These are phyloP conservation scores for Protomyces arabidopsidicola DNA, from an alignment of 1,139 yeast genomes.

Conservation along the genomic window DNA sequence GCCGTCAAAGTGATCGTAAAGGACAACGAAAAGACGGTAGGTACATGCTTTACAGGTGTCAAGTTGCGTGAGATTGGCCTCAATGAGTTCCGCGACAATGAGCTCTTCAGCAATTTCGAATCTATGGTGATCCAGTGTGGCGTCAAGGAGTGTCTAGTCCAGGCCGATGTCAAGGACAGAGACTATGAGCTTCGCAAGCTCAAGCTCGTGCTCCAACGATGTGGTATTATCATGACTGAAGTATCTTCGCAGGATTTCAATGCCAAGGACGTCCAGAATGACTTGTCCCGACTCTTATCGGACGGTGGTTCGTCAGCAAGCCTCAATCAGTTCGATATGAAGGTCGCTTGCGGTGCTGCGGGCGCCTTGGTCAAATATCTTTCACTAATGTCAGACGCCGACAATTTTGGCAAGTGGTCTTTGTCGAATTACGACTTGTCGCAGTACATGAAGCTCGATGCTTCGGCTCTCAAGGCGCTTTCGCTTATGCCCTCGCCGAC, in stretches of 20 bases:
- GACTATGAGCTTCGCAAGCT: conserved; percentile 46
- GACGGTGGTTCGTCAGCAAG: conserved; percentile 49
- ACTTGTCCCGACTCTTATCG: conserved; percentile 59
- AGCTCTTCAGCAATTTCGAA: conserved; percentile 77
- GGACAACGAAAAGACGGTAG: conserved; percentile 52
- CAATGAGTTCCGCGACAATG: conserved; percentile 80
- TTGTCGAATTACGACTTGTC: conserved; percentile 65
- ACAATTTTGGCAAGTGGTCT: conserved; percentile 49
- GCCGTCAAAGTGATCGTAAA: conserved; percentile 55
- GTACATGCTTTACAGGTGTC: conserved; percentile 76
- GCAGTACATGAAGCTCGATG: conserved; percentile 80
- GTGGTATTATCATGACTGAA: conserved; percentile 66
- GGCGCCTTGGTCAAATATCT: conserved; percentile 62
- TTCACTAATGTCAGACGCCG: conserved; percentile 46
- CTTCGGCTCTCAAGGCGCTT: conserved; percentile 82
- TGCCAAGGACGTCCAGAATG: conserved; percentile 64
- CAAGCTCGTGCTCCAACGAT: conserved; percentile 58
- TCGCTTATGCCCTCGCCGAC: conserved; percentile 68
- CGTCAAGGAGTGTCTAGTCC: conserved; percentile 74
- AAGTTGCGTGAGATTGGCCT: conserved; percentile 62
- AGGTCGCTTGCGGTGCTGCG: conserved; percentile 51
- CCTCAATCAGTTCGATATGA: conserved; percentile 53
- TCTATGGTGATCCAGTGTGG: conserved; percentile 81
- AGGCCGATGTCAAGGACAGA: conserved; percentile 43
- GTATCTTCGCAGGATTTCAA: conserved; percentile 55